Conservation (phyloP, 169 alveolate genomes). For the Cryptosporidium sp. region DNA sequence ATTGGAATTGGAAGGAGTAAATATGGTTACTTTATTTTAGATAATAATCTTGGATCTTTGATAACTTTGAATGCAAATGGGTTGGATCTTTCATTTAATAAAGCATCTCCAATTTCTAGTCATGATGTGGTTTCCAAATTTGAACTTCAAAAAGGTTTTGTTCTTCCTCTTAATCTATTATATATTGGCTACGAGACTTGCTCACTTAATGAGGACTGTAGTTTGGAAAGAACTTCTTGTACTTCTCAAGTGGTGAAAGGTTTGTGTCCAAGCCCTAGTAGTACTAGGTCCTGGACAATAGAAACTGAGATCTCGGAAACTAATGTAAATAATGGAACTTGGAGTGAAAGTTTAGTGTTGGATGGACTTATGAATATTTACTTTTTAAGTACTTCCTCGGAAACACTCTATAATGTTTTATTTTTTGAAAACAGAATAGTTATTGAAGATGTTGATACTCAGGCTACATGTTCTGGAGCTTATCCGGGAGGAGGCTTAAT, state of each 20-base stretch:
- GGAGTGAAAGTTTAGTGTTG: constrained; percentile 13
- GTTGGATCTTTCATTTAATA: not conserved
- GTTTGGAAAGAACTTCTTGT: not conserved
- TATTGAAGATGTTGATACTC: not conserved
- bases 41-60: constrained; percentile 25
- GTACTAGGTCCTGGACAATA: constrained; percentile 4
- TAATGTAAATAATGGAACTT: constrained; percentile 43
- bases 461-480: constrained; percentile 37
- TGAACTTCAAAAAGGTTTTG: not conserved
- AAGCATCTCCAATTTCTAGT: not conserved
- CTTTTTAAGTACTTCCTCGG: not conserved
- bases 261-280: not conserved
- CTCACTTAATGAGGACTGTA: constrained; percentile 23
- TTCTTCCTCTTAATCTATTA: not conserved
- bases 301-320: constrained; percentile 21
- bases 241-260: constrained; percentile 42
- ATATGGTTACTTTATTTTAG: constrained; percentile 6
- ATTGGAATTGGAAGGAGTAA: constrained; percentile 44
- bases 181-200: constrained; percentile 56
- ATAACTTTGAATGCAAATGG: constrained; percentile 14
- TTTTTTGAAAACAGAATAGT: constrained; percentile 37
- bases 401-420: not conserved
- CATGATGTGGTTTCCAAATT: constrained; percentile 4
- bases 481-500: not conserved
- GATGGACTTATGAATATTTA: constrained; percentile 20